Evolutionary conservation across 2,329 filamentous ascomycete genomes (phyloP).

Genomic region (Aspergillus ruber): DNA sequence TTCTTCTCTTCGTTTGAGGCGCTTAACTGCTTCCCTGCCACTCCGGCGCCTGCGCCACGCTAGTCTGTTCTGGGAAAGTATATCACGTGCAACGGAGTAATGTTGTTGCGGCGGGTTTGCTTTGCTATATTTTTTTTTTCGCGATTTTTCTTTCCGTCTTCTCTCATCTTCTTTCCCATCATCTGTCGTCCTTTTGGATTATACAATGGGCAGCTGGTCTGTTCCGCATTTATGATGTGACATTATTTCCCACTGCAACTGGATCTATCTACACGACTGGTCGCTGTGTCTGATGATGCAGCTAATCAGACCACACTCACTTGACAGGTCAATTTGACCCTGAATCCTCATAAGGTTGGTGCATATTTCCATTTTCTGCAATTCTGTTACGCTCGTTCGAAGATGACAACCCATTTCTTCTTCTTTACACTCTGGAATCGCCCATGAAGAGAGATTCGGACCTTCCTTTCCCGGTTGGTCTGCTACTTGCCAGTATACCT

Average conservation of each 20-base stretch:
- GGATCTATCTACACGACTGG: neutral
- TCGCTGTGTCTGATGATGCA: neutral
- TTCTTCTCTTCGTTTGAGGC: conserved; percentile 1
- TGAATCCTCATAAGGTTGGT: conserved; percentile 19
- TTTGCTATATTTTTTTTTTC: conserved; percentile 1
- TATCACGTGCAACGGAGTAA: conserved; percentile 5
- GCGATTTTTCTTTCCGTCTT: conserved; percentile 6
- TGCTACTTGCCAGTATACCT: conserved; percentile 67
- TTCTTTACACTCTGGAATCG: conserved; percentile 62
- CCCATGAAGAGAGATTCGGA: conserved; percentile 60
- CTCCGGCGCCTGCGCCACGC: conserved; percentile 6
- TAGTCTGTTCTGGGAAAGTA: conserved; percentile 6
- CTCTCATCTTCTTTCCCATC: conserved; percentile 9
- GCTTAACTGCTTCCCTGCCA: no score
- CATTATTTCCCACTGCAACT: neutral
- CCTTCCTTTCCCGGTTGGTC: conserved; percentile 56
- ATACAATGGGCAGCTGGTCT: no score
- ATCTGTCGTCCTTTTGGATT: neutral
- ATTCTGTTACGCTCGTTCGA: conserved; percentile 23
- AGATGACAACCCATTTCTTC: conserved; percentile 56
- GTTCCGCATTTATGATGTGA: neutral
- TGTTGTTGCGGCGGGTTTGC: conserved; percentile 3
- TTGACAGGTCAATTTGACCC: neutral
- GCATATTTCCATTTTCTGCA: conserved; percentile 3
- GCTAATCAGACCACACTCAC: neutral